Conservation (phyloP, 352 stramenopile genomes). For the Globisporangium barbulae region DNA sequence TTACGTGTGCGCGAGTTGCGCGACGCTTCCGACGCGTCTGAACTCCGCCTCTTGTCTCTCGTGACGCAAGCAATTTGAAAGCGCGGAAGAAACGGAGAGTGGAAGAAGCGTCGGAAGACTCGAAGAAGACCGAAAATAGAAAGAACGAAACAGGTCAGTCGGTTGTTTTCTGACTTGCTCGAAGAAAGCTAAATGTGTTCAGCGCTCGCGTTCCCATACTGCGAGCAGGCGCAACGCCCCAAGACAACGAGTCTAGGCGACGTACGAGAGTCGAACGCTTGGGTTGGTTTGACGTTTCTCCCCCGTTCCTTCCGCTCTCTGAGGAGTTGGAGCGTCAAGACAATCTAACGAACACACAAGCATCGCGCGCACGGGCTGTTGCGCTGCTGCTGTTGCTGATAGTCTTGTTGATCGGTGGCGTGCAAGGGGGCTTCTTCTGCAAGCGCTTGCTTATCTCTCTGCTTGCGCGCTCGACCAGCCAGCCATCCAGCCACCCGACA, state of each 20-base stretch:
- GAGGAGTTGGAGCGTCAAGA: constrained; percentile 14
- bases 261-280: too few species aligned
- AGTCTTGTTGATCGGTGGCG: constrained; percentile 3
- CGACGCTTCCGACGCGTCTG: constrained; percentile 13
- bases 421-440: background rate
- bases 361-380: background rate
- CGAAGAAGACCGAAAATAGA: background rate
- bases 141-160: background rate
- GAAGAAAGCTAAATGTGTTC: background rate
- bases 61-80: constrained; percentile 8
- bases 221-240: constrained; percentile 13
- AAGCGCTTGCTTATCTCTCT: constrained; percentile 6
- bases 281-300: too few species aligned
- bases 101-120: background rate
- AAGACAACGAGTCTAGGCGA: too few species aligned
- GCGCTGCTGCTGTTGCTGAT: background rate
- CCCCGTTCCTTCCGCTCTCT: too few species aligned
- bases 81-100: constrained; percentile 6
- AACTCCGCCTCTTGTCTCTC: background rate
- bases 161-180: background rate
- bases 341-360: constrained; percentile 6
- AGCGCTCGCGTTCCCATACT: background rate
- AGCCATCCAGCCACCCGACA: background rate
- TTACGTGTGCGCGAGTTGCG: constrained; percentile 27
- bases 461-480: constrained; percentile 8